Evolutionary conservation across 345 rosid genomes (phyloP).

Genomic region (Populus alba): DNA sequence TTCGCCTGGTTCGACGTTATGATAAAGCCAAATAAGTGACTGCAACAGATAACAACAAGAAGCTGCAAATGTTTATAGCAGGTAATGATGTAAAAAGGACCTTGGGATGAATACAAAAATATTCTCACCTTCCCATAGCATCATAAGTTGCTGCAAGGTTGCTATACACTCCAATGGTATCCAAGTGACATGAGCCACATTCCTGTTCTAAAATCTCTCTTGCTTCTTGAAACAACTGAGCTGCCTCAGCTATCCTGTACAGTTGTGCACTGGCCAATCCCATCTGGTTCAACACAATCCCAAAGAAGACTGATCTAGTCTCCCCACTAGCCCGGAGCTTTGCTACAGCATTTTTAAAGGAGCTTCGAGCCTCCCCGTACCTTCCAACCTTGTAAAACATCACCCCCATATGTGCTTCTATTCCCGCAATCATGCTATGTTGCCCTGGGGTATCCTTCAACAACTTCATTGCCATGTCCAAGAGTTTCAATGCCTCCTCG

Average conservation of each 20-base stretch:
- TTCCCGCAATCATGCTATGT: conserved; percentile 81
- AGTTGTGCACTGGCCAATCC: conserved; percentile 90
- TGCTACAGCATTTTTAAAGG: conserved; percentile 71
- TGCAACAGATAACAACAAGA: neutral
- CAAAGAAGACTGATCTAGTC: conserved; percentile 83
- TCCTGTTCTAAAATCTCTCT: conserved; percentile 81
- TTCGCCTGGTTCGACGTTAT: neutral
- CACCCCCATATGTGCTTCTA: conserved; percentile 95
- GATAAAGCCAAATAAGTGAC: neutral
- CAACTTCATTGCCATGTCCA: conserved; percentile 77
- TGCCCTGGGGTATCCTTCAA: conserved; percentile 92
- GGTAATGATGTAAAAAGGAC: neutral
- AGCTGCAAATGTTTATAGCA: neutral
- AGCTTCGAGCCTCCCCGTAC: conserved; percentile 77
- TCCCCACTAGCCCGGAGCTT: conserved; percentile 81
- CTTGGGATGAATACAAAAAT: neutral
- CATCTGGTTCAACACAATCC: conserved; percentile 93
- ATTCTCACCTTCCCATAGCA: conserved; percentile 83
- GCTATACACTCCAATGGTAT: conserved; percentile 90
- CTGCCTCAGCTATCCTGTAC: conserved; percentile 90
- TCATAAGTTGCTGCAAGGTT: conserved; percentile 97
- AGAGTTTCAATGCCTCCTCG: conserved; percentile 88
- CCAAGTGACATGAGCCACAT: conserved; percentile 81
- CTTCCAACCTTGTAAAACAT: conserved; percentile 85
- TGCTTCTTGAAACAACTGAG: conserved; percentile 86